Conservation (phyloP, 1,284 basidiomycete species). For the Cryptococcus depauperatus region DNA sequence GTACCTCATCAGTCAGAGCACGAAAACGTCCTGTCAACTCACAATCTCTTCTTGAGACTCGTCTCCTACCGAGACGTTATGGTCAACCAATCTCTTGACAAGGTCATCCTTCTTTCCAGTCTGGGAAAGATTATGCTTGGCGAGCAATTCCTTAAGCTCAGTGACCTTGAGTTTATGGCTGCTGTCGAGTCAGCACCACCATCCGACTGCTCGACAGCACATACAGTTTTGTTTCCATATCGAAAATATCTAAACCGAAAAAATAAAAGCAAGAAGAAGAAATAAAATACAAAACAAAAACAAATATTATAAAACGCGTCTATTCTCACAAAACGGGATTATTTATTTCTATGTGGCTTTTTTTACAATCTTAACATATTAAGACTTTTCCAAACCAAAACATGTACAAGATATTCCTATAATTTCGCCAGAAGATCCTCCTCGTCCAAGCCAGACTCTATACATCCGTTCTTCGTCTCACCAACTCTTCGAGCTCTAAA, state of each 20-base stretch:
- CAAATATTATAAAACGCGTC: not conserved
- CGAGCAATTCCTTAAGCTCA: slow-evolving; percentile 45
- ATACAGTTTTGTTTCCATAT: slow-evolving; percentile 20
- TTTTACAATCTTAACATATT: no score
- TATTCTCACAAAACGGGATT: not conserved
- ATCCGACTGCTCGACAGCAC: not conserved
- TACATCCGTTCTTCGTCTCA: not conserved
- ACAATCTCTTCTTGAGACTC: slow-evolving; percentile 22
- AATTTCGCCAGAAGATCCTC: not conserved
- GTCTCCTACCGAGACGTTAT: slow-evolving; percentile 21
- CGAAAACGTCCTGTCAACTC: slow-evolving; percentile 4
- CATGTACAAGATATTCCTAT: no score
- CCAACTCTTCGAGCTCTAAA: not conserved
- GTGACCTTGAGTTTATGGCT: slow-evolving; percentile 46
- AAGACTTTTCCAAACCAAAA: not conserved
- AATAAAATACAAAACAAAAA: not conserved
- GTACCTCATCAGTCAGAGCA: not conserved
- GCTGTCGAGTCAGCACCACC: not conserved
- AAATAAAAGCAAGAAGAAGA: no score
- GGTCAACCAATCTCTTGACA: slow-evolving; percentile 42
- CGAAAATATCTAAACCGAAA: no score
- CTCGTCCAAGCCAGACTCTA: not conserved
- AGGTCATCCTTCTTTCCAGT: slow-evolving; percentile 46
- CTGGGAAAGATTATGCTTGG: slow-evolving; percentile 32
- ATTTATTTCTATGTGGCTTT: not conserved